Evolutionary conservation across 2,329 filamentous ascomycete species (phyloP).

Genomic region (Penicillium griseofulvum): DNA sequence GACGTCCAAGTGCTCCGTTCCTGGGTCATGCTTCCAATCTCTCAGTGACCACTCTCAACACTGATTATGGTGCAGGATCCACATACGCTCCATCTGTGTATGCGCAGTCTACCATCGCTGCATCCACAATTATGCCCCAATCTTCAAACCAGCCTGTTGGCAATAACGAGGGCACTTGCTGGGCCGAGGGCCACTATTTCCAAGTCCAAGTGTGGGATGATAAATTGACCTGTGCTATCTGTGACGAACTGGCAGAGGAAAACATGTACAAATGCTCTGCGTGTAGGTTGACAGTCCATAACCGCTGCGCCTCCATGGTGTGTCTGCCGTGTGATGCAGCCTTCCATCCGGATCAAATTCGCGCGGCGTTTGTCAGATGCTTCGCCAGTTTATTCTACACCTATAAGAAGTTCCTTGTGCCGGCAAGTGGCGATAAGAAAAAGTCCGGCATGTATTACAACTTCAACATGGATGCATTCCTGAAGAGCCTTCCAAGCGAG

Average conservation of each 20-base stretch:
- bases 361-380: slow-evolving; percentile 66
- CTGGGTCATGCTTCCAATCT: slow-evolving; percentile 56
- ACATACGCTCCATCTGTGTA: slow-evolving; percentile 51
- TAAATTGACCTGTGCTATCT: slow-evolving; percentile 47
- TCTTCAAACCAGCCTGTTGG: slow-evolving; percentile 37
- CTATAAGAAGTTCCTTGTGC: slow-evolving; percentile 62
- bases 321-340: slow-evolving; percentile 65
- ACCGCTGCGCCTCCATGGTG: slow-evolving; percentile 58
- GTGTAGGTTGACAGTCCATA: slow-evolving; percentile 55
- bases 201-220: slow-evolving; percentile 46
- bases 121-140: slow-evolving; percentile 52
- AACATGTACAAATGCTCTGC: slow-evolving; percentile 50
- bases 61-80: slow-evolving; percentile 38
- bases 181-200: slow-evolving; percentile 51
- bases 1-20: slow-evolving; percentile 69
- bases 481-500: slow-evolving; percentile 63
- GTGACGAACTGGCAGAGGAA: slow-evolving; percentile 59
- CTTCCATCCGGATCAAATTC: slow-evolving; percentile 65
- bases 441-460: slow-evolving; percentile 61
- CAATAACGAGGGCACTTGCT: slow-evolving; percentile 44
- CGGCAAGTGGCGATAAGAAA: slow-evolving; percentile 59
- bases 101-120: slow-evolving; percentile 51
- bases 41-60: slow-evolving; percentile 47
- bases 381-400: slow-evolving; percentile 69
- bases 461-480: slow-evolving; percentile 66